phyloP scores from a whole-genome alignment of 441 rosid species.

The Iberis amara region DNA sequence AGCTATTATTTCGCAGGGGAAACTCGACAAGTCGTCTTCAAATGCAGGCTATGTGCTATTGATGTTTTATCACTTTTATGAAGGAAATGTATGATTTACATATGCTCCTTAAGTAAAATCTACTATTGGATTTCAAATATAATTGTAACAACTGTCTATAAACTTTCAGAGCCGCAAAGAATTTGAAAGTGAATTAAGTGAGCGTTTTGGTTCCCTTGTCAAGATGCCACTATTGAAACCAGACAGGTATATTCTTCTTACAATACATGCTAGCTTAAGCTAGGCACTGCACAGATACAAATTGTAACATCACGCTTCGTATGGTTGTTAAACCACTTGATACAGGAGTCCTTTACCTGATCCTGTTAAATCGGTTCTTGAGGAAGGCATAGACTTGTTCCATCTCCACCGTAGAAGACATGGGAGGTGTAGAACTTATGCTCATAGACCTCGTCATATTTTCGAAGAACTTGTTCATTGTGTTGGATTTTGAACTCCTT shows the following conservation, averaged over 20 bases:
- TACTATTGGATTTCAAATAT: slow-evolving; percentile 6
- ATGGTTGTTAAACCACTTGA: slow-evolving; percentile 8
- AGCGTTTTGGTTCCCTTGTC: slow-evolving; percentile 82
- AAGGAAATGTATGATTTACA: slow-evolving; percentile 67
- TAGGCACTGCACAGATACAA: slow-evolving; percentile 1
- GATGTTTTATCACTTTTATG: slow-evolving; percentile 93
- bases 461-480: no score
- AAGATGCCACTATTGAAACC: slow-evolving; percentile 86
- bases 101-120: background rate
- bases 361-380: slow-evolving; percentile 54
- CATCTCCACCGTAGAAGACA: slow-evolving; percentile 61
- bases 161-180: slow-evolving; percentile 64
- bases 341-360: slow-evolving; percentile 77
- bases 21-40: slow-evolving; percentile 79
- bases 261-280: slow-evolving; percentile 2
- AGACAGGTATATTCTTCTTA: slow-evolving; percentile 47
- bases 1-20: slow-evolving; percentile 48
- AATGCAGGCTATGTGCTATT: slow-evolving; percentile 92
- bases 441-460: no score
- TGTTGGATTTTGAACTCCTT: background rate
- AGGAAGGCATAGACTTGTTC: slow-evolving; percentile 79
- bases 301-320: slow-evolving; percentile 7
- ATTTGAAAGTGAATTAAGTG: slow-evolving; percentile 80
- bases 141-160: background rate
- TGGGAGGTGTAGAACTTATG: slow-evolving; percentile 54